A percentile compares a stretch with the other conserved stretches of the same genome.
These are phyloP conservation scores for Cercospora canescens DNA, from an alignment of 2,329 filamentous ascomycete genomes.

Conservation along the genomic window DNA sequence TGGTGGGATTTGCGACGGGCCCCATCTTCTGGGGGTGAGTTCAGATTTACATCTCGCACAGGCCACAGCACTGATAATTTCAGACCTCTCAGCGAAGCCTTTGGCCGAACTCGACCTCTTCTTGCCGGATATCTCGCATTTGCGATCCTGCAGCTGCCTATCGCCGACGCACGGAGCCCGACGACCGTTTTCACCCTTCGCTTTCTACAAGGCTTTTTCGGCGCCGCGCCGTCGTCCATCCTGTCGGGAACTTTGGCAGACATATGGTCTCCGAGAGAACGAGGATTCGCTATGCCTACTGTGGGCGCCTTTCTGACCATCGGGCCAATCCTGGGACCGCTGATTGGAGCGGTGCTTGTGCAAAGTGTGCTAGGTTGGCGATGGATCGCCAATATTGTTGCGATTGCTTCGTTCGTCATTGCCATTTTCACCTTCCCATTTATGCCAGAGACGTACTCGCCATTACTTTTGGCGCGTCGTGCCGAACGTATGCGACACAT, in stretches of 20 bases:
- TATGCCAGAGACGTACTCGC: conserved; percentile 58
- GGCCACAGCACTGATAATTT: not conserved
- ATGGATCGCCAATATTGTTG: conserved; percentile 45
- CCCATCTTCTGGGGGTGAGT: conserved; percentile 40
- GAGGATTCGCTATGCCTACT: conserved; percentile 56
- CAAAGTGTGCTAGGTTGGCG: conserved; percentile 44
- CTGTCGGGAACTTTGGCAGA: conserved; percentile 49
- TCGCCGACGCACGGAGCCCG: conserved; percentile 45
- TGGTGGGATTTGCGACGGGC: conserved; percentile 61
- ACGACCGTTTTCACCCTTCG: conserved; percentile 46
- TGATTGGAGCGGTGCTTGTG: conserved; percentile 46
- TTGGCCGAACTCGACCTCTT: conserved; percentile 45
- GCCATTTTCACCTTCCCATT: conserved; percentile 43
- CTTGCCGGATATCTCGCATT: conserved; percentile 38
- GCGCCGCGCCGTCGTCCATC: conserved; percentile 45
- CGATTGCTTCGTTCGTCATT: conserved; percentile 43
- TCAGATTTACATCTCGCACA: not conserved
- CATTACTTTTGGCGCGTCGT: conserved; percentile 43
- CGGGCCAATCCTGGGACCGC: conserved; percentile 61
- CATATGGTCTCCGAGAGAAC: conserved; percentile 43
- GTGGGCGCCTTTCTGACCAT: conserved; percentile 68
- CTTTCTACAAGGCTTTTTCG: conserved; percentile 45
- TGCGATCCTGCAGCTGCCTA: conserved; percentile 42
- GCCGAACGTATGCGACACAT: conserved; percentile 31
- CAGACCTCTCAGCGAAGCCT: conserved; percentile 56